Base-by-base conservation (phyloP, 2,329 filamentous ascomycete species). In the Esteya vermicola region DNA sequence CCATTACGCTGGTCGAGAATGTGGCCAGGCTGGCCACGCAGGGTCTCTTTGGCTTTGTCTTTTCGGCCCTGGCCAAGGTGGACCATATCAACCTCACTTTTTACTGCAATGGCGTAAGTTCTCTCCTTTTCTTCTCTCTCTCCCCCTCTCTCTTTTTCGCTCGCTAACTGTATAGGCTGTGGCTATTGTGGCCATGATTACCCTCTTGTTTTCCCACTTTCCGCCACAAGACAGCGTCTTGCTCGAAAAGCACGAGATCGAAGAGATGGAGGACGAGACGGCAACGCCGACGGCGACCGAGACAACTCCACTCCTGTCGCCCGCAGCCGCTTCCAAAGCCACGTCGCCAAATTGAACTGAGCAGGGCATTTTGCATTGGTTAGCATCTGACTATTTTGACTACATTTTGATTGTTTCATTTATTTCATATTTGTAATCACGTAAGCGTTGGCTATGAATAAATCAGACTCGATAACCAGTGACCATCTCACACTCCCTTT, bases 1-100 rank as follows among this genome's bases (percentile, higher is more conserved):
- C 75, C 0, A 75, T 85, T 12, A 81, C 76, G 0, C 59, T 84
- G 0, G 72, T 84, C 0, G 80, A 85, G 51, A 82, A 81, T 46
- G 67, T 81, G 25, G 79, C 78, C 0, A 62, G 70, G 20, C 56
- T 85, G 2, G 61, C 68, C 0, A 84, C 77, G 0, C 74, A 72
- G 43, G 74, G 74, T 0, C 48, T 83, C 0, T 84, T 85, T 47
- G 79, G 80, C 0, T 62, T 81, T 13, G 61, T 81, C 0, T 84
- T 83, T 52, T 70, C 77, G 0, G 69, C 65, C 0, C 64, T 84
- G 33, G 75, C 80, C 0, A 63, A 67, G 26, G 59, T 70, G 1
- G 78, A 75, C 1, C 67, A 68, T 48, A 65, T 71, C 0, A 67
- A 78, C 41, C 58, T 76, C 9, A 81, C 78, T 0, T 85, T 85